phyloP scores from a whole-genome alignment of 2,329 filamentous ascomycete species.

The Fusarium haematococcum region DNA sequence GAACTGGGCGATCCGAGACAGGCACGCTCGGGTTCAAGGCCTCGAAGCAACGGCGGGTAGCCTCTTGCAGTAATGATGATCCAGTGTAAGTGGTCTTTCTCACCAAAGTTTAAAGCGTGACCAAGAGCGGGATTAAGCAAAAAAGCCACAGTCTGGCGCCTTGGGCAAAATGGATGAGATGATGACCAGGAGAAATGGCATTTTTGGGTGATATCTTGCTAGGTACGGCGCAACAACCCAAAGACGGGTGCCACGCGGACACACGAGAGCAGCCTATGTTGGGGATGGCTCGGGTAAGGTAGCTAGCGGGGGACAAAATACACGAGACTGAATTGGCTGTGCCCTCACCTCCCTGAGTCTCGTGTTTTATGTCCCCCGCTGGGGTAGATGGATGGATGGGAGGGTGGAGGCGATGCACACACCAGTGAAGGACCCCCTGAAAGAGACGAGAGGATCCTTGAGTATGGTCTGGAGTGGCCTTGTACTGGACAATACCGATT shows the following conservation, averaged over 20 bases:
- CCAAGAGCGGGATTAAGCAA: background rate
- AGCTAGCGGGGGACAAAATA: no score
- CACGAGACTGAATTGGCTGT: no score
- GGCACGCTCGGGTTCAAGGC: background rate
- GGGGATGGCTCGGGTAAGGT: slow-evolving; percentile 29
- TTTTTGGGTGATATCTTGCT: background rate
- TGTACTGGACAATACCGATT: slow-evolving; percentile 9
- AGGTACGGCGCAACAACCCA: background rate
- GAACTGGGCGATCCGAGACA: slow-evolving; percentile 11
- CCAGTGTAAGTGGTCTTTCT: background rate
- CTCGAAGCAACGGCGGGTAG: slow-evolving; percentile 37
- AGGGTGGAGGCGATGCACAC: slow-evolving; percentile 17
- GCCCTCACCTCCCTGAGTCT: no score
- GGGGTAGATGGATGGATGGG: slow-evolving; percentile 27
- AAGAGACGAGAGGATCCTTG: slow-evolving; percentile 19
- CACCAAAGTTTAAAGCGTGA: background rate
- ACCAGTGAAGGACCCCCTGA: slow-evolving; percentile 31
- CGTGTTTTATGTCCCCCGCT: no score
- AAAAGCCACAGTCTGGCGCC: background rate
- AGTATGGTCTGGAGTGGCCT: background rate
- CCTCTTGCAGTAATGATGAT: slow-evolving; percentile 32
- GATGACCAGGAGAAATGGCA: background rate
- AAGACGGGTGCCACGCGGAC: slow-evolving; percentile 37
- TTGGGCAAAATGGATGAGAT: background rate
- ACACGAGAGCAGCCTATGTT: slow-evolving; percentile 24